Percentiles rank a stretch among this genome's conserved stretches.
These are phyloP conservation scores for Leccinum longicurvipes DNA, from an alignment of 768 basidiomycete genomes.

Conservation along the genomic window DNA sequence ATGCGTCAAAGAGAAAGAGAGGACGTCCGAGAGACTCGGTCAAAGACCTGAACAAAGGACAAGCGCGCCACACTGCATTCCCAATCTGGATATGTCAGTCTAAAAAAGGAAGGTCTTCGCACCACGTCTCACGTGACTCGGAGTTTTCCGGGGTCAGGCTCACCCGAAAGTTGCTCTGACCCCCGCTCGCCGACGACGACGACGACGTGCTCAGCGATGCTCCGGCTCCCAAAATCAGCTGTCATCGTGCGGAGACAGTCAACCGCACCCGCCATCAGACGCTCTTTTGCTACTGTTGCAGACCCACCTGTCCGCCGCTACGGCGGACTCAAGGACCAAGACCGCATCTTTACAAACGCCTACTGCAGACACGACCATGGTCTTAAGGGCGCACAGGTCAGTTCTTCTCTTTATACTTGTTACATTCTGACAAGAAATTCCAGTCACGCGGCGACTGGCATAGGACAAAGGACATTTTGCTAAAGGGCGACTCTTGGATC, in stretches of 20 bases:
- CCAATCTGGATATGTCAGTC: too few relatives aligned
- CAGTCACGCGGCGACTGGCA: constrained; percentile 98
- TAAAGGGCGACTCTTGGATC: constrained; percentile 96
- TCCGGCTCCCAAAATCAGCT: constrained; percentile 27
- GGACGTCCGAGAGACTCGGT: background rate
- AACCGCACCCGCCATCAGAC: constrained; percentile 8
- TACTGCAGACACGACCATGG: constrained; percentile 89
- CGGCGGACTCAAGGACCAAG: constrained; percentile 93
- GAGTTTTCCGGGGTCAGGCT: constrained; percentile 14
- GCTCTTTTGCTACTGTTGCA: constrained; percentile 64
- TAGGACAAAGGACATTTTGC: constrained; percentile 90
- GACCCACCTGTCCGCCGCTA: constrained; percentile 88
- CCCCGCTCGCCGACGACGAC: constrained; percentile 3
- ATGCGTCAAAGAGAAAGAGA: too few relatives aligned
- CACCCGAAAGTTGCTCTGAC: background rate
- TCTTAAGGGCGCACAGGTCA: constrained; percentile 86
- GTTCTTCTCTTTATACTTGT: background rate
- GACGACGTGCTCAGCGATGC: constrained; percentile 22
- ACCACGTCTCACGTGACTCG: constrained; percentile 13
- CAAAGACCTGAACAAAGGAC: constrained; percentile 18
- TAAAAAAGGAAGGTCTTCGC: constrained; percentile 38
- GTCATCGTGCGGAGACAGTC: constrained; percentile 19
- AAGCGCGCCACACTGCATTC: constrained; percentile 9
- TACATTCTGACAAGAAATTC: background rate
- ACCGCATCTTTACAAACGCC: constrained; percentile 90